Conservation (phyloP, 2,329 filamentous ascomycete genomes). For the Fusarium phyllophilum region DNA sequence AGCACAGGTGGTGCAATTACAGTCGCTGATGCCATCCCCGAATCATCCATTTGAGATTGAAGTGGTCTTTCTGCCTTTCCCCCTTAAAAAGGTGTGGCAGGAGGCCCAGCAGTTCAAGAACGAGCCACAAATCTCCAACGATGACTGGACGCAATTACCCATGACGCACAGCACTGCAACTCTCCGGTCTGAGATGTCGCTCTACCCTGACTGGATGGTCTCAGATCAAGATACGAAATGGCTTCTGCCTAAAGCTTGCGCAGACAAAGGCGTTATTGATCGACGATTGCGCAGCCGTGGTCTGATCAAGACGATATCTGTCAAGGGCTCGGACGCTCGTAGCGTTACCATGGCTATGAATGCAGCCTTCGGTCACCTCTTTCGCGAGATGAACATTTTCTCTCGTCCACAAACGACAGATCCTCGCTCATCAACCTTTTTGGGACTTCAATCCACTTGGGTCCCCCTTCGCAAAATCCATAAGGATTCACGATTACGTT, state of each 20-base stretch:
- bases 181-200: constrained; percentile 60
- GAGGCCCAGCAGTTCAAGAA: constrained; percentile 59
- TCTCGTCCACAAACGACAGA: constrained; percentile 44
- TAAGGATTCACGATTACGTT: constrained; percentile 77
- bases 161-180: constrained; percentile 58
- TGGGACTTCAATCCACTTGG: constrained; percentile 74
- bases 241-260: constrained; percentile 75
- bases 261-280: constrained; percentile 70
- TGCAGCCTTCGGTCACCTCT: constrained; percentile 68
- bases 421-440: constrained; percentile 54
- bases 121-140: constrained; percentile 51
- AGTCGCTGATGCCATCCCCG: constrained; percentile 70
- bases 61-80: constrained; percentile 79
- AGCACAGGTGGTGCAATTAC: constrained; percentile 64
- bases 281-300: constrained; percentile 80
- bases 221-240: constrained; percentile 64
- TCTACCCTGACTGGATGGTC: constrained; percentile 57
- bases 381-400: constrained; percentile 56
- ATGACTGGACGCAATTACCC: constrained; percentile 67
- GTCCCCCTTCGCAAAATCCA: constrained; percentile 81
- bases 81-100: constrained; percentile 66
- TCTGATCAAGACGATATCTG: constrained; percentile 70
- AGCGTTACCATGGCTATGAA: constrained; percentile 74
- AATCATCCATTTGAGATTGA: constrained; percentile 77
- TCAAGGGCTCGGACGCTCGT: constrained; percentile 71